Conservation (phyloP, 2,329 filamentous ascomycete genomes). For the Phialophora expanda region DNA sequence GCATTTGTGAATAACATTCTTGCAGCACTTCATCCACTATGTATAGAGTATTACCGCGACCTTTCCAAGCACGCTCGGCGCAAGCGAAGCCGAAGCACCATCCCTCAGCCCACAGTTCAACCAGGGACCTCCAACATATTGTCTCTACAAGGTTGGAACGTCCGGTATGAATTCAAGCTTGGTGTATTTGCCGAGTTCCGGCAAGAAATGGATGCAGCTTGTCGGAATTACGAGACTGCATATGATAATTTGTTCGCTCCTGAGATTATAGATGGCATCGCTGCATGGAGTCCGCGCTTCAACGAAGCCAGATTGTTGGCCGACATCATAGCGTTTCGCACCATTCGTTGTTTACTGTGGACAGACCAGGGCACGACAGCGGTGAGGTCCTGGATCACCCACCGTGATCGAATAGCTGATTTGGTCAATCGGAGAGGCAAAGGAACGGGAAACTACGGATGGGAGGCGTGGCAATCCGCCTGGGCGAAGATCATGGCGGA, state of each 20-base stretch:
- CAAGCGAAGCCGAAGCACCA: constrained; percentile 79
- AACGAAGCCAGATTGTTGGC: constrained; percentile 89
- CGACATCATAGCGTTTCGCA: constrained; percentile 79
- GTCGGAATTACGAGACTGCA: constrained; percentile 83
- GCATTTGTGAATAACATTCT: constrained; percentile 77
- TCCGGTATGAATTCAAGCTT: constrained; percentile 93
- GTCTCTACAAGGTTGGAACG: constrained; percentile 86
- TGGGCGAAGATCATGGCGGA: constrained; percentile 69
- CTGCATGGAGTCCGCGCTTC: constrained; percentile 88
- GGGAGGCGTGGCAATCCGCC: constrained; percentile 89
- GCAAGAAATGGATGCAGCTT: constrained; percentile 86
- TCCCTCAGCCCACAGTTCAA: constrained; percentile 80
- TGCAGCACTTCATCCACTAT: constrained; percentile 71
- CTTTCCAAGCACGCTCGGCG: constrained; percentile 88
- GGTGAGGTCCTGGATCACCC: constrained; percentile 77
- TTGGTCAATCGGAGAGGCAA: constrained; percentile 82
- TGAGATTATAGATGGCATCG: constrained; percentile 85
- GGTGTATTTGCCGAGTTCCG: constrained; percentile 90
- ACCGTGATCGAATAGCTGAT: constrained; percentile 74
- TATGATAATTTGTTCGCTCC: constrained; percentile 81
- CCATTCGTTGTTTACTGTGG: constrained; percentile 82
- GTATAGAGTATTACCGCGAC: constrained; percentile 91
- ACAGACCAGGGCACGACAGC: constrained; percentile 77
- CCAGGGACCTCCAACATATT: constrained; percentile 86
- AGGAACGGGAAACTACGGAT: constrained; percentile 87